Evolutionary conservation across 2,329 filamentous ascomycete genomes (phyloP), one percentile per base, ranked within the genome.

Genomic region (Xylariaceae sp.): DNA sequence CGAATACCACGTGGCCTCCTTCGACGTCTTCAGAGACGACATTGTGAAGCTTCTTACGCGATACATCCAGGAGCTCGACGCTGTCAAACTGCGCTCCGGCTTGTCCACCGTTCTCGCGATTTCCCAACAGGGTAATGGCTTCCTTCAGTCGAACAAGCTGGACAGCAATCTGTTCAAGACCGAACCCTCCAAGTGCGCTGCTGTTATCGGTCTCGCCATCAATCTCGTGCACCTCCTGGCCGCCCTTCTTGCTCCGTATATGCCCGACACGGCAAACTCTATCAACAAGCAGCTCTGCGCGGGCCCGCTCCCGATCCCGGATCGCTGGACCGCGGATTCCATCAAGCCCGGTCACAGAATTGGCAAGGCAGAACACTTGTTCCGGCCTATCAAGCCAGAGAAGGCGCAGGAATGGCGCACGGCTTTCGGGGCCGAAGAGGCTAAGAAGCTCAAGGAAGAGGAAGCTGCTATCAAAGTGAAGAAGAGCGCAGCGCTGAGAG

Each of bases 211-310:
- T 24, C 21, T 35, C 14, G 39, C 39, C 29, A 13, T 41, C 32
- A 38, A 41, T 26, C 35, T 41, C n/a, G 36, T 37, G 14, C 32
- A 38, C 15, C 39, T 38, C n/a, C 24, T 38, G 21, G 36, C 39
- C 16, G 32, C 35, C n/a, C 17, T 41, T 19, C 14, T 38, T 19
- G 33, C 36, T 26, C 39, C 36, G 21, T 41, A 25, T 16, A 41
- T 41, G 39, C 39, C 39, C 11, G 33, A 36, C 14, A 41, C 36
- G 19, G 39, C 36, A 21, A 32, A 33, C 13, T 33, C 30, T 7
- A 41, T 41, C 16, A 35, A 38, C 15, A 33, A 19, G 27, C 36
- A 38, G 36, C 33, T 41, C 16, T 11, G 34, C 13, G 32, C 36
- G n/a, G 30, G 33, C 19, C 36, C 30, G 29, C 30, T 38, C 12